Conservation (phyloP, 2,329 filamentous ascomycete species). For the Scedosporium apiospermum region DNA sequence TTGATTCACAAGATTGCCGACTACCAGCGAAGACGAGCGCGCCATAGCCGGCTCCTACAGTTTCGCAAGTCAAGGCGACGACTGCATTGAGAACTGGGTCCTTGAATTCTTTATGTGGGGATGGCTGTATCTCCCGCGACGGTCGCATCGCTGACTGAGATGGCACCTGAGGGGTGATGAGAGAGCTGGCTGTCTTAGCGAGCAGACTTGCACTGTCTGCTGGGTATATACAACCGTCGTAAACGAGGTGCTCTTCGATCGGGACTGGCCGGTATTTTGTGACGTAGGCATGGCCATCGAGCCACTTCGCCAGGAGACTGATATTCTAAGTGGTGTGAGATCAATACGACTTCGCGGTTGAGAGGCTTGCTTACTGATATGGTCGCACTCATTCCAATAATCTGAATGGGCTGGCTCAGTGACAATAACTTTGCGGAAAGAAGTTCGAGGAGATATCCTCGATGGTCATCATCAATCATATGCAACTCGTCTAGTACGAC, state of each 20-base stretch:
- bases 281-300: constrained; percentile 60
- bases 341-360: neutral
- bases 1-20: constrained; percentile 55
- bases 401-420: constrained; percentile 56
- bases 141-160: constrained; percentile 22
- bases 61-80: constrained; percentile 60
- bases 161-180: constrained; percentile 13
- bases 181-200: constrained; percentile 41
- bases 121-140: constrained; percentile 41
- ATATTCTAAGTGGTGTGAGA: constrained; percentile 45
- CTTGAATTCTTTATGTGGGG: constrained; percentile 49
- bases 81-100: constrained; percentile 62
- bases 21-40: constrained; percentile 67
- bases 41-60: constrained; percentile 57
- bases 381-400: constrained; percentile 74
- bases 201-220: constrained; percentile 33
- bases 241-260: constrained; percentile 65
- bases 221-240: constrained; percentile 58
- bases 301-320: constrained; percentile 58
- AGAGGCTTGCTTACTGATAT: constrained; percentile 45
- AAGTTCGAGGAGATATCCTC: constrained; percentile 67
- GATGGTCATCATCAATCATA: constrained; percentile 68
- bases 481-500: constrained; percentile 73
- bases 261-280: constrained; percentile 68
- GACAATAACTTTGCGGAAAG: constrained; percentile 65